These are phyloP conservation scores for Colletotrichum simmondsii DNA, from an alignment of 2,329 filamentous ascomycete species.

Conservation along the genomic window DNA sequence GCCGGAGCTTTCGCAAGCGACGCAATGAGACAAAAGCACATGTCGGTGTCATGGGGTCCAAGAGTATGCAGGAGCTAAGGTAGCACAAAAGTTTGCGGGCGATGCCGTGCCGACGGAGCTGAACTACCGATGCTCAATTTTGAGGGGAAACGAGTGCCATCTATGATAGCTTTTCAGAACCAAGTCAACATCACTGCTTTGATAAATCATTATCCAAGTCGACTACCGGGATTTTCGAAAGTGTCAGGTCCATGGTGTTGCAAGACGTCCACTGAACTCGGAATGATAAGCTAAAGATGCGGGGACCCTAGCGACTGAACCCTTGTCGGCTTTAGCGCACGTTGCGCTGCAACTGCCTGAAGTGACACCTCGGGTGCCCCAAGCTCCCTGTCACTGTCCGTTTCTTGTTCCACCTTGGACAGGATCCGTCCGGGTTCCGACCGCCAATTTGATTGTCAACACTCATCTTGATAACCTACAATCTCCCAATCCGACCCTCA, in stretches of 20 bases:
- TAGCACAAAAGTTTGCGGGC: constrained; percentile 14
- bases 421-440: constrained; percentile 19
- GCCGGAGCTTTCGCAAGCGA: background rate
- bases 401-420: constrained; percentile 1
- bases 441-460: constrained; percentile 9
- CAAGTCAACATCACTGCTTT: background rate
- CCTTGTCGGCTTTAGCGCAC: constrained; percentile 20
- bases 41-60: constrained; percentile 18
- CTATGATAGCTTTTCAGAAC: background rate
- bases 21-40: constrained; percentile 7
- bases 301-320: constrained; percentile 9
- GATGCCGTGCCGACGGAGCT: constrained; percentile 1
- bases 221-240: background rate
- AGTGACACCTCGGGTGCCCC: constrained; percentile 13
- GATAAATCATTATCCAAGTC: background rate
- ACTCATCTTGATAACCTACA: constrained; percentile 1
- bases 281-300: too few species aligned
- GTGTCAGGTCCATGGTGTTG: background rate
- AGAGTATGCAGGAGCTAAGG: constrained; percentile 7
- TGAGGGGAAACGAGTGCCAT: background rate
- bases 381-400: constrained; percentile 21
- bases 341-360: constrained; percentile 3
- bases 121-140: too few species aligned
- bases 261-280: background rate
- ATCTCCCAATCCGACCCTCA: background rate